A percentile compares a stretch with the other conserved stretches of the same genome.
phyloP scores from a whole-genome alignment of 495 filamentous ascomycete genomes.

The Tuber borchii region DNA sequence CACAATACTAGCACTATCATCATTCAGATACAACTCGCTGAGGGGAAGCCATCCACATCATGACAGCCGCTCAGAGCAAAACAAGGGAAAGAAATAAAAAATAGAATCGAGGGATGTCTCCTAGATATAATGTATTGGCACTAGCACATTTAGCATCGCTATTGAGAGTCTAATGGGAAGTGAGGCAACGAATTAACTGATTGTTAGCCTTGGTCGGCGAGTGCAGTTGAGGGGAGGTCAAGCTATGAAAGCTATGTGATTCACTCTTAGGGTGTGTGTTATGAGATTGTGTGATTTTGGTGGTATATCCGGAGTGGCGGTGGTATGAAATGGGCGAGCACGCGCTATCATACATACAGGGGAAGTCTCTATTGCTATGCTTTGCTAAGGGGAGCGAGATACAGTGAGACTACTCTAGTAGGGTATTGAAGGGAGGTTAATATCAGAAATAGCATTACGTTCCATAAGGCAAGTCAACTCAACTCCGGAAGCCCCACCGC shows the following conservation, averaged over 20 bases:
- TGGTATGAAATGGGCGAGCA: not conserved
- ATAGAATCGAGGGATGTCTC: not conserved
- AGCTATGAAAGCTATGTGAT: not conserved
- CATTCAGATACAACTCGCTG: not conserved
- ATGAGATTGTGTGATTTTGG: too few relatives aligned
- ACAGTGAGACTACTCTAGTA: too few relatives aligned
- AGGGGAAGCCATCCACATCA: not conserved
- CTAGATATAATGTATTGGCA: not conserved
- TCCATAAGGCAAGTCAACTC: too few relatives aligned
- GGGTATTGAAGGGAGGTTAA: too few relatives aligned
- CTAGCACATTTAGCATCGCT: not conserved
- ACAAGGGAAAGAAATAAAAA: not conserved
- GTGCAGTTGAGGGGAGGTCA: not conserved
- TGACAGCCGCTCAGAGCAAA: not conserved
- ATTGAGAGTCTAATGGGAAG: not conserved
- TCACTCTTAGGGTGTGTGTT: not conserved
- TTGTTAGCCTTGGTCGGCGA: not conserved
- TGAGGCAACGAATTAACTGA: not conserved
- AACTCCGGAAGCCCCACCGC: too few relatives aligned
- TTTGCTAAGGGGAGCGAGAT: too few relatives aligned
- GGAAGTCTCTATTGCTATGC: not conserved
- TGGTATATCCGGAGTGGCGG: too few relatives aligned
- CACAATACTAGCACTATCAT: not conserved
- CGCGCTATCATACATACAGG: not conserved
- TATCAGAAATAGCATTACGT: too few relatives aligned